A percentile compares a stretch with the other conserved stretches of the same genome.
Evolutionary conservation across 1,284 basidiomycete species (phyloP).

Genomic region (Sporisorium exsertum): DNA sequence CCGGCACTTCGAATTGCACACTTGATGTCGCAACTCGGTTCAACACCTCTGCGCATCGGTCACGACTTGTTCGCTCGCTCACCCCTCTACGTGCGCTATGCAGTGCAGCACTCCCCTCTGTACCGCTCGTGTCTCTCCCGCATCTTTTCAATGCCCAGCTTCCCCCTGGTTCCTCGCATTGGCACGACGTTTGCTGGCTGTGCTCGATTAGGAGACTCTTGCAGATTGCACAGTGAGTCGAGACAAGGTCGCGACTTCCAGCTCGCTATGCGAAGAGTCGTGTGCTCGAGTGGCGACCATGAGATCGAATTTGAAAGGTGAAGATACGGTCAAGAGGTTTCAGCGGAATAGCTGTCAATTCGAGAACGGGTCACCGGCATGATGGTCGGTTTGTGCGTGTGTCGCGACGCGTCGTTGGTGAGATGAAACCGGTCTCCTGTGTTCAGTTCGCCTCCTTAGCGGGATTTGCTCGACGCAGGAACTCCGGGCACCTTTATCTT

Average conservation of each 20-base stretch:
- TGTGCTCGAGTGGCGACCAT: neutral
- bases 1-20: neutral
- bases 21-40: conserved; percentile 12
- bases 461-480: neutral
- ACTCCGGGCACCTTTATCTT: neutral
- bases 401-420: conserved; percentile 6
- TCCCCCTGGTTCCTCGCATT: neutral
- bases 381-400: neutral
- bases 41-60: conserved; percentile 21
- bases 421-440: neutral
- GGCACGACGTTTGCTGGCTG: neutral
- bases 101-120: neutral
- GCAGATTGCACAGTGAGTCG: neutral
- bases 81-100: neutral
- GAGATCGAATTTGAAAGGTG: neutral
- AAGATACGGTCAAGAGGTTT: neutral
- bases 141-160: neutral
- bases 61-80: neutral
- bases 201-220: neutral
- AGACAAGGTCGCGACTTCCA: neutral
- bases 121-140: neutral
- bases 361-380: neutral
- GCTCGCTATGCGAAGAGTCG: neutral
- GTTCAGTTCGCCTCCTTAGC: neutral
- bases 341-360: neutral